phyloP scores from a whole-genome alignment of 73 alveolate genomes.

The Tetrahymena thermophila region DNA sequence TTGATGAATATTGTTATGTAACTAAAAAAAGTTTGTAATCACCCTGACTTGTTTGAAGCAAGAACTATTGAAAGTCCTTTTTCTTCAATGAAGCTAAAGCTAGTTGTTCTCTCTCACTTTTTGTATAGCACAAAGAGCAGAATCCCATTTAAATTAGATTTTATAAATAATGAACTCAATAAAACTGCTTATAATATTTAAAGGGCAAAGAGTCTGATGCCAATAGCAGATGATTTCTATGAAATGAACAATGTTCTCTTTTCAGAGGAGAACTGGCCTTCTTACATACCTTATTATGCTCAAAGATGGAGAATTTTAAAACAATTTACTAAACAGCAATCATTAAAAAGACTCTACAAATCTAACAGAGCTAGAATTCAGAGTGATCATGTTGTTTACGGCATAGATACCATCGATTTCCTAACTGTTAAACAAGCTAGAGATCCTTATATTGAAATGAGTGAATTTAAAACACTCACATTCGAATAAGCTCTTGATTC shows the following conservation, averaged over 20 bases:
- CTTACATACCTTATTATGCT: not conserved
- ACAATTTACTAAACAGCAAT: not conserved
- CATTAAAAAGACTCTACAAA: not conserved
- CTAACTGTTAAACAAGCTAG: not conserved
- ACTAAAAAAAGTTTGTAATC: conserved; percentile 98
- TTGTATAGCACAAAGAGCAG: not conserved
- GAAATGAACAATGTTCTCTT: not conserved
- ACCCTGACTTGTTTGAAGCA: conserved; percentile 98
- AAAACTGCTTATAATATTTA: not conserved
- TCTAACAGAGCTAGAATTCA: not conserved
- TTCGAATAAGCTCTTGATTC: not conserved
- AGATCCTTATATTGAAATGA: not conserved
- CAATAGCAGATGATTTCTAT: not conserved
- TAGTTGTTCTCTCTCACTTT: not conserved
- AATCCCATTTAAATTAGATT: not conserved
- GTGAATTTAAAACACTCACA: not conserved
- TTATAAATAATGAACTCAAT: not conserved
- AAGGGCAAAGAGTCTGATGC: not conserved
- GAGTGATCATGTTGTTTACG: not conserved
- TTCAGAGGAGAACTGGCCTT: not conserved
- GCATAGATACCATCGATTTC: not conserved
- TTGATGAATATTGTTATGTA: conserved; percentile 97
- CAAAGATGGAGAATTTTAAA: not conserved
- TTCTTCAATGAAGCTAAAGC: not conserved
- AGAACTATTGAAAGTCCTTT: conserved; percentile 89